phyloP scores from a whole-genome alignment of 768 basidiomycete genomes.

The Chalciporus pseudorubinellus region DNA sequence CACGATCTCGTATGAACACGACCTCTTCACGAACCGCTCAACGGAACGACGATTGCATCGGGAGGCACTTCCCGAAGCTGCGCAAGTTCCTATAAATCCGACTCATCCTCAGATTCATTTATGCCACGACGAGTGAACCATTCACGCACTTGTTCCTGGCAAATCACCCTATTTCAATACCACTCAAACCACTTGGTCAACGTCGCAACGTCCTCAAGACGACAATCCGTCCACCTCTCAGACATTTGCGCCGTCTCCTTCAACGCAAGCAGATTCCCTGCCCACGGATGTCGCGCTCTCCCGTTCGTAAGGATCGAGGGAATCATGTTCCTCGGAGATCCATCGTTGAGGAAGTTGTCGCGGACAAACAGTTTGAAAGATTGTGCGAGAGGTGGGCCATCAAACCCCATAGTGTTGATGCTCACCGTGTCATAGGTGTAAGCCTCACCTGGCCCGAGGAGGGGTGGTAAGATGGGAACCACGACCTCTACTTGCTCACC shows the following conservation, averaged over 20 bases:
- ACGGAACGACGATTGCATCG: too few relatives aligned
- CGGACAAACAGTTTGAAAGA: constrained; percentile 8
- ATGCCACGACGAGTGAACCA: too few relatives aligned
- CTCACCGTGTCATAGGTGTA: background rate
- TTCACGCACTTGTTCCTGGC: background rate
- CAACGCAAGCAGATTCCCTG: background rate
- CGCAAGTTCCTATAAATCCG: too few relatives aligned
- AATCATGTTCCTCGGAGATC: constrained; percentile 10
- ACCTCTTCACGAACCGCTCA: too few relatives aligned
- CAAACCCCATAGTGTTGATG: background rate
- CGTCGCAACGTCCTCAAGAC: background rate
- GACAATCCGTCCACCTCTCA: background rate
- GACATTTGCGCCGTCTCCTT: background rate
- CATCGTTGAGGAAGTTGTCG: constrained; percentile 15
- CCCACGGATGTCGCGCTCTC: constrained; percentile 2
- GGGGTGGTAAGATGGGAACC: background rate
- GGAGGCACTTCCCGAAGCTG: too few relatives aligned
- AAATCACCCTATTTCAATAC: background rate
- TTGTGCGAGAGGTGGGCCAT: background rate
- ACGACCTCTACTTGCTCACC: background rate
- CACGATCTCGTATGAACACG: too few relatives aligned
- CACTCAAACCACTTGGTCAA: background rate
- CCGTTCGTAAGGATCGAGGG: background rate
- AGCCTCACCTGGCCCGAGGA: background rate
- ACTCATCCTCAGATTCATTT: too few relatives aligned